Evolutionary conservation across 2,329 filamentous ascomycete species (phyloP), one percentile per base, ranked within the genome.

Genomic region (Rutstroemia sp.): DNA sequence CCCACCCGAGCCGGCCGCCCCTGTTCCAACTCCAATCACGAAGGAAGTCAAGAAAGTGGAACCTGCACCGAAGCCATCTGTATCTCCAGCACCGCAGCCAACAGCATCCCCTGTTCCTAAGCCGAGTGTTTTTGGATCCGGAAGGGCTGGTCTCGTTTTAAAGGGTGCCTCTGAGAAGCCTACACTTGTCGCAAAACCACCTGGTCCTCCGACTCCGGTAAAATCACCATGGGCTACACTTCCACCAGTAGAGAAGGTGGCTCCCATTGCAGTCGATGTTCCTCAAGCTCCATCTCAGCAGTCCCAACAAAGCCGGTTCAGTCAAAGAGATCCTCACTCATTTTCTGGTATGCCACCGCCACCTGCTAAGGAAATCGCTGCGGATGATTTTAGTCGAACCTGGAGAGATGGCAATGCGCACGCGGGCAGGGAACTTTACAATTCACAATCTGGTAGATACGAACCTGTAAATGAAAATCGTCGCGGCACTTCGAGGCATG

Each of bases 221-320:
- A 96, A 95, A 69, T 96, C 92, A 4, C 92, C 92, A 4, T 97
- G 92, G 92, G 92, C 92, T 23, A 69, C 86, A 37, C 73, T 97
- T 27, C 92, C 92, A 14, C 89, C 90, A 0, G 81, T 96, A 6
- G 90, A 95, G 10, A 92, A 86, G 68, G 81, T 87, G 0, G 83
- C 90, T 1, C 91, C 88, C 0, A 73, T 85, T 16, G 72, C 79
- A 6, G 77, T 85, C 58, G 88, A 89, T 52, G 65, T 76, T 41
- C 73, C 77, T 6, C 62, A 65, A 51, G 52, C 59, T 16, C 61
- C 76, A 48, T 72, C 75, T 57, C 71, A 72, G 46, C 65, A 76
- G 51, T 69, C 74, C 54, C 71, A 71, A 44, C 71, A 69, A 48
- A 67, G 74, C 63, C 79, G 82, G 27, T 77, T 77, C 60, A 72